Conservation (phyloP, 2,329 filamentous ascomycete genomes). For the Arthrobotrys conoides region DNA sequence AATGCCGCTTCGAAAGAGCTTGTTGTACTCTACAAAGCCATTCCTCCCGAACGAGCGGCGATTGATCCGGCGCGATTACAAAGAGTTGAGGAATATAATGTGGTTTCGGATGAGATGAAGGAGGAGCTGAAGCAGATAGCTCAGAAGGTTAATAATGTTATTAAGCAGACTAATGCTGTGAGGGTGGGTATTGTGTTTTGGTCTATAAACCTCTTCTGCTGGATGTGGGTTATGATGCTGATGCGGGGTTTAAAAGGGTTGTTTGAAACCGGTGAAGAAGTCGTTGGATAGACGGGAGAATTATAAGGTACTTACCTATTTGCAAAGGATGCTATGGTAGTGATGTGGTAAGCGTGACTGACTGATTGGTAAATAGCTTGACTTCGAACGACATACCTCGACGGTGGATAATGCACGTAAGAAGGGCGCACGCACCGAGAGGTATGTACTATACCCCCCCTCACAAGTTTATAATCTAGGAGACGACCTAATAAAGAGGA, state of each 20-base stretch:
- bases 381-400: slow-evolving; percentile 83
- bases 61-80: slow-evolving; percentile 40
- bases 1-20: slow-evolving; percentile 44
- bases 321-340: not conserved
- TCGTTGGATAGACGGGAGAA: slow-evolving; percentile 88
- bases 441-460: slow-evolving; percentile 6
- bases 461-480: too few relatives aligned
- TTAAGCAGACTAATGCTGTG: slow-evolving; percentile 32
- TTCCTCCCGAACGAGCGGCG: slow-evolving; percentile 39
- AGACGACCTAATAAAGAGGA: not conserved
- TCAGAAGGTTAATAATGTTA: slow-evolving; percentile 23
- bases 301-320: slow-evolving; percentile 73
- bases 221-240: not conserved
- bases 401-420: slow-evolving; percentile 78
- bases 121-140: slow-evolving; percentile 35
- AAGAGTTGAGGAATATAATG: slow-evolving; percentile 47
- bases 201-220: not conserved
- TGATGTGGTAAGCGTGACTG: slow-evolving; percentile 39
- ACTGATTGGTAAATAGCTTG: slow-evolving; percentile 70
- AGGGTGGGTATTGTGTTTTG: slow-evolving; percentile 30
- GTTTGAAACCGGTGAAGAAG: slow-evolving; percentile 79
- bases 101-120: slow-evolving; percentile 41
- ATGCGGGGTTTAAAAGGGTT: slow-evolving; percentile 20
- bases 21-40: slow-evolving; percentile 36
- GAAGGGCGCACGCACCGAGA: slow-evolving; percentile 72